A percentile compares a stretch with the other conserved stretches of the same genome.
Conservation (phyloP, 371 early-diverging fungal genomes). For the Cokeromyces recurvatus region DNA sequence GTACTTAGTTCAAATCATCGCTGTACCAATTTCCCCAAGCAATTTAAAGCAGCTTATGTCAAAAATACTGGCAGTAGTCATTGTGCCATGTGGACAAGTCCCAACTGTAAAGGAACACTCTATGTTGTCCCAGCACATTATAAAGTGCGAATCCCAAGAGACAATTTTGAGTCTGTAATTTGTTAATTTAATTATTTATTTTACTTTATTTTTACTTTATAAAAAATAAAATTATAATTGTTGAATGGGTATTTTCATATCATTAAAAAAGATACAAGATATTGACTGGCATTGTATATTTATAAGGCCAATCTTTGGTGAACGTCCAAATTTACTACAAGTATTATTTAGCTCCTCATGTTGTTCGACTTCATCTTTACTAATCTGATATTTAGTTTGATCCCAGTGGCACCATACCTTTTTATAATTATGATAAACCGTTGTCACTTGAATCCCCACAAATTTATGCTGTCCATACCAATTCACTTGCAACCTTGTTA, state of each 20-base stretch:
- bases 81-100: constrained; percentile 36
- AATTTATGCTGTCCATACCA: too few relatives aligned
- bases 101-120: constrained; percentile 25
- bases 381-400: too few relatives aligned
- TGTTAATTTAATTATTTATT: constrained; percentile 1
- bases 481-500: too few relatives aligned
- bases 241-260: constrained; percentile 4
- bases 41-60: constrained; percentile 25
- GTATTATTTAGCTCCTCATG: too few relatives aligned
- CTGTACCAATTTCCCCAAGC: constrained; percentile 24
- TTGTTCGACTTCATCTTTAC: too few relatives aligned
- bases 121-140: constrained; percentile 42
- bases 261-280: constrained; percentile 7
- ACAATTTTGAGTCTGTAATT: constrained; percentile 21
- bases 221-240: constrained; percentile 1
- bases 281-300: constrained; percentile 8
- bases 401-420: too few relatives aligned
- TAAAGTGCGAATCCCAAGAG: constrained; percentile 23
- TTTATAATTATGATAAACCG: too few relatives aligned
- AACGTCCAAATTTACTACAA: too few relatives aligned
- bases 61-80: constrained; percentile 30
- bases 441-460: too few relatives aligned
- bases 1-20: constrained; percentile 28
- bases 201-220: too few relatives aligned
- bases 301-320: constrained; percentile 12